Conservation (phyloP, 2,329 filamentous ascomycete genomes). For the Cercospora sojina region DNA sequence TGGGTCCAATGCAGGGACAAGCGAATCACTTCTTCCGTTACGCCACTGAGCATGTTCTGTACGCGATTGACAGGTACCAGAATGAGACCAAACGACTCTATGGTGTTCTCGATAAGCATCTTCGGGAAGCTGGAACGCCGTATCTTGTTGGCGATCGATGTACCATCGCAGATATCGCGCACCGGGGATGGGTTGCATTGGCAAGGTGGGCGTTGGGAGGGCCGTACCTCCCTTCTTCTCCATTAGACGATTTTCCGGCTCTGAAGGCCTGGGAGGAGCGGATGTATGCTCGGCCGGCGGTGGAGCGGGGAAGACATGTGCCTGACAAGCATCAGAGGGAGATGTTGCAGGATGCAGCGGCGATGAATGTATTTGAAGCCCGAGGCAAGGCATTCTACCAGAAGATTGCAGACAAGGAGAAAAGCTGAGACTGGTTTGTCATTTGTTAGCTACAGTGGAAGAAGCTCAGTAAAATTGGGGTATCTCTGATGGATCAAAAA, state of each 20-base stretch:
- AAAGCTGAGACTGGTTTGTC: not conserved
- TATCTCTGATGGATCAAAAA: not conserved
- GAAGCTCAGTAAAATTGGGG: not conserved
- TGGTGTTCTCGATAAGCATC: constrained; percentile 70
- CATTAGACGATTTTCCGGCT: constrained; percentile 69
- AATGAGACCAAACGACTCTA: constrained; percentile 82
- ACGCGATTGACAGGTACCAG: constrained; percentile 76
- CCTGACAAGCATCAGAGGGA: constrained; percentile 61
- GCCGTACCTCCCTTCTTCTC: constrained; percentile 40
- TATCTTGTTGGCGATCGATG: constrained; percentile 63
- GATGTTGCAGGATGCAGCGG: constrained; percentile 55
- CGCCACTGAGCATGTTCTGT: constrained; percentile 76
- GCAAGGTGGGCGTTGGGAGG: constrained; percentile 59
- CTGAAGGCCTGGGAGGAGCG: constrained; percentile 74
- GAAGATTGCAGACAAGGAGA: constrained; percentile 61
- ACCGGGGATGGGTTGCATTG: constrained; percentile 72
- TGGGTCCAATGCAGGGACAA: constrained; percentile 49
- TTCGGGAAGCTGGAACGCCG: constrained; percentile 51
- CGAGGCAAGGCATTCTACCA: constrained; percentile 64
- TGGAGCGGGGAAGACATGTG: constrained; percentile 74
- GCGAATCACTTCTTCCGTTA: constrained; percentile 54
- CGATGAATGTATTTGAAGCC: constrained; percentile 56
- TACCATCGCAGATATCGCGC: constrained; percentile 71
- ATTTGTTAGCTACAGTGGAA: not conserved
- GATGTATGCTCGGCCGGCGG: constrained; percentile 65